phyloP scores from a whole-genome alignment of 1,139 yeast genomes.

The Blastobotrys persicus region DNA sequence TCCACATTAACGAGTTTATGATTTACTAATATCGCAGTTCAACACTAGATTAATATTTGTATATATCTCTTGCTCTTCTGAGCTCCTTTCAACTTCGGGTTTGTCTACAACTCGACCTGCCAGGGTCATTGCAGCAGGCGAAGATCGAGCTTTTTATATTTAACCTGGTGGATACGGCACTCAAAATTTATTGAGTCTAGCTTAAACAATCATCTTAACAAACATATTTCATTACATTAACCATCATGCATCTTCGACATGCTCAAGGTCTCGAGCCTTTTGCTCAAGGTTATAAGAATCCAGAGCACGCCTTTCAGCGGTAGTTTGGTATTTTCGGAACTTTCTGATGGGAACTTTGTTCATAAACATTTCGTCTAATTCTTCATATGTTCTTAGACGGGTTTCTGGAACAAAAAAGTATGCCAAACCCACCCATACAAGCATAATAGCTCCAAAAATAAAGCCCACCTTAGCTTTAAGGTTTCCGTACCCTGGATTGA shows the following conservation, averaged over 20 bases:
- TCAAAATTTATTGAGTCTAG: too few relatives aligned
- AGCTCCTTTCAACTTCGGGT: too few relatives aligned
- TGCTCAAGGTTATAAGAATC: constrained; percentile 5
- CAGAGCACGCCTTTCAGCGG: constrained; percentile 13
- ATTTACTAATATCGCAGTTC: too few relatives aligned
- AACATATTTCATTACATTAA: too few relatives aligned
- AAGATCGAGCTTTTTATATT: too few relatives aligned
- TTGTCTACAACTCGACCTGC: too few relatives aligned
- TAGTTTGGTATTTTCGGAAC: constrained; percentile 20
- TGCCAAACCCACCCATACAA: constrained; percentile 64
- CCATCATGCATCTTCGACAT: constrained; percentile 1
- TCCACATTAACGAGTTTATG: too few relatives aligned
- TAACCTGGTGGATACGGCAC: too few relatives aligned
- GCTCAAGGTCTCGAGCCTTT: constrained; percentile 2
- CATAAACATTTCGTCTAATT: constrained; percentile 63
- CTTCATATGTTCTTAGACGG: constrained; percentile 66
- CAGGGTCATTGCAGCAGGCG: too few relatives aligned
- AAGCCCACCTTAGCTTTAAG: constrained; percentile 47
- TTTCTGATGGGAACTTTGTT: constrained; percentile 38
- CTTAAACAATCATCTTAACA: too few relatives aligned
- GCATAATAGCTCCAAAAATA: constrained; percentile 30
- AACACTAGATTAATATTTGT: too few relatives aligned
- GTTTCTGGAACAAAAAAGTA: constrained; percentile 69
- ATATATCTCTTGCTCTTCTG: too few relatives aligned
- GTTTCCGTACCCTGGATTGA: constrained; percentile 48